Evolutionary conservation across 306 rosid species (phyloP).

Genomic region (Citrullus mucosospermus): DNA sequence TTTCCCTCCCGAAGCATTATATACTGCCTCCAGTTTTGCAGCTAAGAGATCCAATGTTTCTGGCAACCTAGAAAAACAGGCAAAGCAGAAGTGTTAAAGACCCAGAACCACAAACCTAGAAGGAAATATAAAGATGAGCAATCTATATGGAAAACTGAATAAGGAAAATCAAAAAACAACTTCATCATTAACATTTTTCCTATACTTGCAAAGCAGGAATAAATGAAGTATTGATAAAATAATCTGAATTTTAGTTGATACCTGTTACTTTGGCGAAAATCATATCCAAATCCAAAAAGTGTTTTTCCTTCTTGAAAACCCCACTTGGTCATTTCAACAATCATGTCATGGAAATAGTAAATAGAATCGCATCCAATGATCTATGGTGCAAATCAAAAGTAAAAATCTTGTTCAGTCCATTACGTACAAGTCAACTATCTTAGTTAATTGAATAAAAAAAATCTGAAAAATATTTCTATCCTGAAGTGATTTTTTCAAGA

Average conservation of each 20-base stretch:
- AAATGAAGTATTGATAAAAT: neutral
- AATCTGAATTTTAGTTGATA: constrained; percentile 17
- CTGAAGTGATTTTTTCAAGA: neutral
- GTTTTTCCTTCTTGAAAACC: constrained; percentile 87
- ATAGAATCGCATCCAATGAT: constrained; percentile 67
- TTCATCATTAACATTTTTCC: neutral
- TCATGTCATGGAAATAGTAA: constrained; percentile 87
- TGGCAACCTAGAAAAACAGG: constrained; percentile 47
- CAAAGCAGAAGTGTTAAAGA: neutral
- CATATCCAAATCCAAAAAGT: constrained; percentile 97
- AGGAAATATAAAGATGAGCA: neutral
- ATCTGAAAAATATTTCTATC: neutral
- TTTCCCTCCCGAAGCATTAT: constrained; percentile 77
- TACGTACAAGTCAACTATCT: neutral
- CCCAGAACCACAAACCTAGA: neutral
- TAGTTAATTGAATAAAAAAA: neutral
- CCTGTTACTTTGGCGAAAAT: constrained; percentile 99
- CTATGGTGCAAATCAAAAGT: constrained; percentile 28
- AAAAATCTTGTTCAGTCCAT: neutral
- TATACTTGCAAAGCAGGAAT: neutral
- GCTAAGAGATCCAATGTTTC: constrained; percentile 73
- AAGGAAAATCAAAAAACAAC: neutral
- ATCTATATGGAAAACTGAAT: neutral
- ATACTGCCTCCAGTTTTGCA: constrained; percentile 50
- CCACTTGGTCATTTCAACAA: constrained; percentile 75